Evolutionary conservation across 345 rosid species (phyloP), one percentile per base, ranked within the genome.

Genomic region (Gossypium turneri): DNA sequence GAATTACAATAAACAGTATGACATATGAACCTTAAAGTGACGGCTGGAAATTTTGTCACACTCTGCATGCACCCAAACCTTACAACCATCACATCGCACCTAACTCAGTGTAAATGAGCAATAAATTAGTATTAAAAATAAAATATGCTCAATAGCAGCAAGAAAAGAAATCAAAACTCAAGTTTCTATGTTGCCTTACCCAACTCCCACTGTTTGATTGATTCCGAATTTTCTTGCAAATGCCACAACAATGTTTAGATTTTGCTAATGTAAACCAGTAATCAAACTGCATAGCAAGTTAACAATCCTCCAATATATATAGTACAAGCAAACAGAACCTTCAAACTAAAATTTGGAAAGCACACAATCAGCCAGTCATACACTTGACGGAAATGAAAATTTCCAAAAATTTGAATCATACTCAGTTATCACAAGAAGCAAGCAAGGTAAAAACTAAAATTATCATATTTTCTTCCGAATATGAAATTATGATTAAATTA

Each of bases 41-140:
- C 76, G 83, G 74, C 85, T 83, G 56, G 93, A 88, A 78, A 95
- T 93, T 79, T 84, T 91, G 81, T 95, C 98, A 75, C 99, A 95
- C 77, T 77, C 92, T 24, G 96, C 90, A 79, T 95, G 99, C 57
- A 93, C 87, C 99, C 99, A 95, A 78, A 88, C 89, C 84, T 95
- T 92, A 81, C 99, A 95, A 53, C 97, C 90, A 85, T 90, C 93
- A 72, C 99, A 95, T 2, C 98, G 92, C 76, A 93, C 98, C 98
- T 95, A 73, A 73, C 72, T 75, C 75, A 75, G 62, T 47, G 66
- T 41, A 48, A 47, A 56, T 1, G 76, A 70, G 58, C 34, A 34
- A 60, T 41, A 61, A 47, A 12, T 56, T 45, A 75, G 64, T 53
- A 68, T 63, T 53, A 68, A 47, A 9, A 68, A 67, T 50, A 68